Evolutionary conservation across 2,329 filamentous ascomycete genomes (phyloP).

Genomic region (Trichoderma sp.): DNA sequence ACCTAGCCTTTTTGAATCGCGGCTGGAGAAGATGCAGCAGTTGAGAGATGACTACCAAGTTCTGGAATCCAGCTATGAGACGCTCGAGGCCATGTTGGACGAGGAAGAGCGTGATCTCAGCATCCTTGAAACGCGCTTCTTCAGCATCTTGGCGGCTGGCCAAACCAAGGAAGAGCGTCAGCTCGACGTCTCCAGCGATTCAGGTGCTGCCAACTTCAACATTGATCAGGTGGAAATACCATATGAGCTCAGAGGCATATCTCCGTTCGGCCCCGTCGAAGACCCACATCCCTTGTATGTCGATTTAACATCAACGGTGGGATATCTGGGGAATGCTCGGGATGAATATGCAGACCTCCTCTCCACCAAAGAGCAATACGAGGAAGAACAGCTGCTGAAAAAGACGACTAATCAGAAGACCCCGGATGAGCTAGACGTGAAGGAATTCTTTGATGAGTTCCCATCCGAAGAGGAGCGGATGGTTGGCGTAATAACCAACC

Average conservation of each 20-base stretch:
- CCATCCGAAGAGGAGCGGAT: slow-evolving; percentile 39
- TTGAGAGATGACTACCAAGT: slow-evolving; percentile 42
- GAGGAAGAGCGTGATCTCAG: slow-evolving; percentile 40
- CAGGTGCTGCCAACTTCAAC: slow-evolving; percentile 11
- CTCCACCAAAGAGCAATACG: slow-evolving; percentile 40
- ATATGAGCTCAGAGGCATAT: slow-evolving; percentile 39
- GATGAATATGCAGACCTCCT: slow-evolving; percentile 50
- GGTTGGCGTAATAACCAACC: slow-evolving; percentile 35
- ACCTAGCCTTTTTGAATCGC: slow-evolving; percentile 31
- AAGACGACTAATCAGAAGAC: slow-evolving; percentile 32
- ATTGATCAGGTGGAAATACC: slow-evolving; percentile 31
- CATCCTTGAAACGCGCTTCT: slow-evolving; percentile 41
- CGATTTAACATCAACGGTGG: slow-evolving; percentile 45
- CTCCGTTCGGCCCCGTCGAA: slow-evolving; percentile 36
- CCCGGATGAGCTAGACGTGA: slow-evolving; percentile 42
- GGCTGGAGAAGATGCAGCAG: slow-evolving; percentile 40
- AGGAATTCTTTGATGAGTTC: slow-evolving; percentile 49
- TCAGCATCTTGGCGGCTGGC: slow-evolving; percentile 40
- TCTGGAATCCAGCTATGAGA: slow-evolving; percentile 41
- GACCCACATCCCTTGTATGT: slow-evolving; percentile 51
- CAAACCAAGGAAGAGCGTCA: slow-evolving; percentile 24
- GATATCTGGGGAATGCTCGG: slow-evolving; percentile 48
- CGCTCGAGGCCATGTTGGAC: slow-evolving; percentile 38
- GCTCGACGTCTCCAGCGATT: slow-evolving; percentile 2
- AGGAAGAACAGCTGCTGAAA: slow-evolving; percentile 41